Conservation (phyloP, 2,329 filamentous ascomycete species). For the Trichoderma endophyticum region DNA sequence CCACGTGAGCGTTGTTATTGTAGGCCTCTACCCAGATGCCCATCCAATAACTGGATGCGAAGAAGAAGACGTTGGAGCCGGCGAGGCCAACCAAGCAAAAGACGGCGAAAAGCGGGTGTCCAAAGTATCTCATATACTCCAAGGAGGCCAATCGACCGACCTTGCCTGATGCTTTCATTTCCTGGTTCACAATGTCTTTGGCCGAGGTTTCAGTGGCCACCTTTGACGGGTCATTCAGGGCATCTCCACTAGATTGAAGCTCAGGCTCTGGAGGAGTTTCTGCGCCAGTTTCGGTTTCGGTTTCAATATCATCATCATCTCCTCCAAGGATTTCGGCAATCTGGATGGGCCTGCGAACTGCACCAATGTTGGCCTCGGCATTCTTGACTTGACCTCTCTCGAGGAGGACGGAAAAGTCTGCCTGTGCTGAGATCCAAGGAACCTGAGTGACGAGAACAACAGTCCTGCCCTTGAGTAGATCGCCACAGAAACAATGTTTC, state of each 20-base stretch:
- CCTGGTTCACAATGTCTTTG: slow-evolving; percentile 46
- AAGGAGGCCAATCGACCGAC: slow-evolving; percentile 43
- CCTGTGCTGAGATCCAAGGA: slow-evolving; percentile 51
- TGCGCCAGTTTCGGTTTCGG: slow-evolving; percentile 27
- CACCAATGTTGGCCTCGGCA: slow-evolving; percentile 44
- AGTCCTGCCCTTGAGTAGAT: slow-evolving; percentile 52
- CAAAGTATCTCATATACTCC: slow-evolving; percentile 52
- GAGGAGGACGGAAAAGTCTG: slow-evolving; percentile 45
- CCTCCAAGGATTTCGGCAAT: slow-evolving; percentile 39
- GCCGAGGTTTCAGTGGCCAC: slow-evolving; percentile 35
- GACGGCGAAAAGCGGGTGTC: slow-evolving; percentile 42
- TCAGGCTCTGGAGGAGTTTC: slow-evolving; percentile 28
- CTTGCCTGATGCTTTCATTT: slow-evolving; percentile 46
- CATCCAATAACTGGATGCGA: slow-evolving; percentile 47
- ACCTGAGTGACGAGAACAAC: slow-evolving; percentile 56
- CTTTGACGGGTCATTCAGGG: slow-evolving; percentile 33
- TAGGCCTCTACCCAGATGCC: slow-evolving; percentile 54
- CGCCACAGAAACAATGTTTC: slow-evolving; percentile 55
- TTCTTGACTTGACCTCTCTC: slow-evolving; percentile 44
- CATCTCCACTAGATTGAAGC: slow-evolving; percentile 28
- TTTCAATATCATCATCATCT: slow-evolving; percentile 28
- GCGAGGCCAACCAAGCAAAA: slow-evolving; percentile 39
- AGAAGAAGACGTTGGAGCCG: slow-evolving; percentile 40
- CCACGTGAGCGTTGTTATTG: slow-evolving; percentile 40
- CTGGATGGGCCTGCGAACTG: slow-evolving; percentile 44